phyloP scores from a whole-genome alignment of 306 rosid species.

The Castanea crenata region DNA sequence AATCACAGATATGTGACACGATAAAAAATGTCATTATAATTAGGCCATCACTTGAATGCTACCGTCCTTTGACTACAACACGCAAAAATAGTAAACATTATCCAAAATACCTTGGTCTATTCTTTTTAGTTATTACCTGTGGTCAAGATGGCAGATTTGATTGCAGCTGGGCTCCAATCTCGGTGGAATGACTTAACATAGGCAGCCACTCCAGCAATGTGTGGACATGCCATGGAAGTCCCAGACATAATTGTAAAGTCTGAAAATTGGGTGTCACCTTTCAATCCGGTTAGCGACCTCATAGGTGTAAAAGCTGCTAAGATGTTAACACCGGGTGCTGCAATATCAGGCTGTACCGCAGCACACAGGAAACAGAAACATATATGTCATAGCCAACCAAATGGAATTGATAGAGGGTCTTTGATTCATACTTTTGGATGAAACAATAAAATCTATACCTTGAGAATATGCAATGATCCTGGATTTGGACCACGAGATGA shows the following conservation, averaged over 20 bases:
- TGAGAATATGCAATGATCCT: slow-evolving; percentile 57
- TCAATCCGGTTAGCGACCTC: slow-evolving; percentile 61
- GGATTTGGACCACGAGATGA: slow-evolving; percentile 86
- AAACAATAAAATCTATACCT: slow-evolving; percentile 43
- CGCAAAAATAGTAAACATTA: no score
- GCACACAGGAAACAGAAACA: not conserved
- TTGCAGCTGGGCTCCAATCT: slow-evolving; percentile 74
- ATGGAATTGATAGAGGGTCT: not conserved
- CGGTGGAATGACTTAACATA: slow-evolving; percentile 90
- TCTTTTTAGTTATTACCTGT: slow-evolving; percentile 52
- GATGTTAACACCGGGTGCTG: slow-evolving; percentile 81
- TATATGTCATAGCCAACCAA: not conserved
- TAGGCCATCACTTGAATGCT: no score
- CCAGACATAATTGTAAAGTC: slow-evolving; percentile 81
- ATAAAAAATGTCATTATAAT: no score
- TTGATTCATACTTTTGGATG: not conserved
- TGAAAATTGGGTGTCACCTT: slow-evolving; percentile 78
- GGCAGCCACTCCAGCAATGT: slow-evolving; percentile 82
- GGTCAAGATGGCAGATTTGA: slow-evolving; percentile 73
- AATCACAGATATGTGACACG: no score
- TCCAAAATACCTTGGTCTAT: not conserved
- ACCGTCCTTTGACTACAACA: no score
- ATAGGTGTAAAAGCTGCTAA: slow-evolving; percentile 73
- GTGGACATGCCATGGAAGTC: slow-evolving; percentile 98
- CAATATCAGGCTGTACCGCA: slow-evolving; percentile 73